Base-by-base conservation (phyloP, 768 basidiomycete species). In the Wakefieldia striispora region DNA sequence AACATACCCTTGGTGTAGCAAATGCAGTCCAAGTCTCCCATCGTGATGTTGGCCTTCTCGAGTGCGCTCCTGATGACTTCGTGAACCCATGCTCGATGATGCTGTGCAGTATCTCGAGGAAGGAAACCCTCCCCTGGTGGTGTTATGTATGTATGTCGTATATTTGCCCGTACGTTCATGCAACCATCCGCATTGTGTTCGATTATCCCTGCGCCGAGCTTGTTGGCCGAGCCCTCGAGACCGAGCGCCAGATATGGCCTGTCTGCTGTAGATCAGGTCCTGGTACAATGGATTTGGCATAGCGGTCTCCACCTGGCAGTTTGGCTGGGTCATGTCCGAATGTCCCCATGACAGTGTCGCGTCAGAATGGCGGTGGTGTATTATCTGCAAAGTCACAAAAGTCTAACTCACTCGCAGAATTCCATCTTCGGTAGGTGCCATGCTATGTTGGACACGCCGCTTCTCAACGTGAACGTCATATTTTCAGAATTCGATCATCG, bases 41-140 rank as follows among this genome's bases (percentile, higher is more conserved):
- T 78, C 10, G 77, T 80, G 11, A 91, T 69, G 0, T 74, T 73
- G 4, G 92, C 91, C 49, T 84, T 77, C 21, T 70, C 70, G 24
- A 97, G 62, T 19, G 89, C 87, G 59, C 89, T 82, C 41, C 82
- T 79, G 57, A 98, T 85, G 14, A 99, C 85, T 47, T 79, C 79
- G 47, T 91, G 71, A 1, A 80, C 83, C 97, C 97, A 98, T 68
- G 97, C 82, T 39, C 95, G 84, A 72, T 99, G 97, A 62, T 98
- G 97, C 48, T 88, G 76, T 2, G 97, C 97, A 13, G 97, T 99
- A 63, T 98, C 95, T 45, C 89, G 78, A 11, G 97, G 97, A 43
- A 95, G 83, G 64, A 99, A 99, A 1, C 97, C 97, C 72, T 98
- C 93, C 2, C 97, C 97, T 3, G 95, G 92, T 6, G 97, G 97